Percentiles rank a stretch among this genome's conserved stretches.
Conservation (phyloP, 148 eudicot species). For the Hydrangea macrophylla region DNA sequence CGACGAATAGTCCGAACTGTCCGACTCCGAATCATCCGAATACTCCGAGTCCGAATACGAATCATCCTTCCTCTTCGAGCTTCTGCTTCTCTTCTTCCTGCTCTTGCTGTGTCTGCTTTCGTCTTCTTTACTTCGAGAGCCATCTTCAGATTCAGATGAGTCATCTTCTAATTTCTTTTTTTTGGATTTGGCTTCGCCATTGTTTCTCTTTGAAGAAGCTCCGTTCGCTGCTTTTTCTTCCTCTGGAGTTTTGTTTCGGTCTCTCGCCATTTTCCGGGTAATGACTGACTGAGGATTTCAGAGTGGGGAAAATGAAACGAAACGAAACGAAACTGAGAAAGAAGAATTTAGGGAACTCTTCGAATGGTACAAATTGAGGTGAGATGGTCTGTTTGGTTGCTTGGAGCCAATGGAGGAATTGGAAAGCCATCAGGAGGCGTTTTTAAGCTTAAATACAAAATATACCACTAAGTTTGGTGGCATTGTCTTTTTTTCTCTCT, state of each 20-base stretch:
- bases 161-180: slow-evolving; percentile 23
- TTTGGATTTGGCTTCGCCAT: slow-evolving; percentile 27
- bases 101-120: slow-evolving; percentile 24
- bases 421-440: too few species aligned
- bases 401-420: too few species aligned
- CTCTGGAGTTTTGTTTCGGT: slow-evolving; percentile 17
- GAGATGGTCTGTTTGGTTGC: too few species aligned
- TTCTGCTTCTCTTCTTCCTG: slow-evolving; percentile 18
- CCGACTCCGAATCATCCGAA: slow-evolving; percentile 37
- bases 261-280: slow-evolving; percentile 23
- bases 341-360: too few species aligned
- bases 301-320: too few species aligned
- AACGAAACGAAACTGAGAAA: too few species aligned
- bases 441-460: too few species aligned
- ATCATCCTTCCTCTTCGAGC: slow-evolving; percentile 31
- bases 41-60: slow-evolving; percentile 25
- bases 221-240: slow-evolving; percentile 16
- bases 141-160: slow-evolving; percentile 23
- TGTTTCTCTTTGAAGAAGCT: slow-evolving; percentile 18
- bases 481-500: too few species aligned
- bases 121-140: slow-evolving; percentile 29
- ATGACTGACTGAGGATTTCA: background rate
- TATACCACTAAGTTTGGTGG: too few species aligned
- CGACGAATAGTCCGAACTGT: slow-evolving; percentile 31
- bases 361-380: too few species aligned